Base-by-base conservation (phyloP, 2,329 filamentous ascomycete species). In the Xylariaceae sp. region DNA sequence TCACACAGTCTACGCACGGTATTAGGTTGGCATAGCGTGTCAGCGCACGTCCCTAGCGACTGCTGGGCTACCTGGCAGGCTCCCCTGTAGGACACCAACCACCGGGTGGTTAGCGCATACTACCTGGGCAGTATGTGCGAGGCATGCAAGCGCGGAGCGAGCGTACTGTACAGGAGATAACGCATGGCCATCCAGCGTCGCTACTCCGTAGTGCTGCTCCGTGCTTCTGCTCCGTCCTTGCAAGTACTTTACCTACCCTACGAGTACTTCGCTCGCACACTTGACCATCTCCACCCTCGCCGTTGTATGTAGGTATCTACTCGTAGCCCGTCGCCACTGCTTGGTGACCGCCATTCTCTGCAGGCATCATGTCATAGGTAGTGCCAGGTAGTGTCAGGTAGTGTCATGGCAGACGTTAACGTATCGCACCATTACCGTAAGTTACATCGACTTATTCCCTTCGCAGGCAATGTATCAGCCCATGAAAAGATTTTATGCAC, bases 331-430 rank as follows among this genome's bases (percentile, higher is more conserved):
- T 15, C n/a, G 42, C 42, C 42, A 53, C 23, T 53, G 8, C 9
- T 37, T 61, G 53, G 61, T 63, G 58, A 63, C 61, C 61, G 61
- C 61, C 17, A 55, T 61, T 61, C 61, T 56, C 51, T 63, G 61
- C 59, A 61, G 59, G 59, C 42, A 45, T 45, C 42, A 45, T 45
- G 42, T 45, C 37, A 42, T 42, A 42, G 13, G 37, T 30, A 30
- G 23, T 30, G 13, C 13, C 37, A 42, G 37, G 37, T 42, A 42
- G 37, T 9, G 37, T 9, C 13, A 42, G 37, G 37, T 42, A 42
- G 37, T 42, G 37, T 42, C 42, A 45, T 45, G 42, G 42, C 13
- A 15, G 42, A 45, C 11, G 42, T 45, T 45, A 45, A 15, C 42
- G n/a, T 13, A 42, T 42, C 37, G 37, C 37, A 42, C 37, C 42